Conservation (phyloP, 345 rosid genomes). For the Dipteronia sinensis region DNA sequence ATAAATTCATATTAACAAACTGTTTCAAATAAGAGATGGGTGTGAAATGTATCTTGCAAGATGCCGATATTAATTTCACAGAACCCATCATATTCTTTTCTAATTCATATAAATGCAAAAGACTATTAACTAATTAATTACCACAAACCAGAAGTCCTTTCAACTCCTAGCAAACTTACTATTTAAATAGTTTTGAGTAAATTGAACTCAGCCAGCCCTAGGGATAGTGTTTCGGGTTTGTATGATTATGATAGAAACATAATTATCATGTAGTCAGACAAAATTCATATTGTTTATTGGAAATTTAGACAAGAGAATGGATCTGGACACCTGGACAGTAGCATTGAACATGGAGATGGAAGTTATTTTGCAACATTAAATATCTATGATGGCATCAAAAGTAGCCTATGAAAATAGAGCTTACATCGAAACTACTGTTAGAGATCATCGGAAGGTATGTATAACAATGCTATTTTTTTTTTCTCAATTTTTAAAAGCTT, state of each 20-base stretch:
- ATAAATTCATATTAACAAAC: no score
- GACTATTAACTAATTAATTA: no score
- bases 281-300: conserved; percentile 48
- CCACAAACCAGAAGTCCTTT: conserved; percentile 48
- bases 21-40: no score
- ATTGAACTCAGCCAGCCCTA: conserved; percentile 57
- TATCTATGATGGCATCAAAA: no score
- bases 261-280: conserved; percentile 57
- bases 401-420: conserved; percentile 62
- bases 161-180: conserved; percentile 54
- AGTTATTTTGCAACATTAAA: conserved; percentile 47
- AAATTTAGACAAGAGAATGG: conserved; percentile 45
- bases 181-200: conserved; percentile 52
- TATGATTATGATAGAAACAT: conserved; percentile 81
- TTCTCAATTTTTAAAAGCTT: background rate
- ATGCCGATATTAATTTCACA: background rate
- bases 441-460: conserved; percentile 56
- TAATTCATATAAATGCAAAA: no score
- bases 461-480: no score
- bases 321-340: conserved; percentile 38
- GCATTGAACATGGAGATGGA: conserved; percentile 37
- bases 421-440: conserved; percentile 39
- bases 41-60: no score
- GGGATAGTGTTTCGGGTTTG: conserved; percentile 34
- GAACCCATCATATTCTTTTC: background rate